Conservation (phyloP, 2,329 filamentous ascomycete species). For the Penicillium sp. region DNA sequence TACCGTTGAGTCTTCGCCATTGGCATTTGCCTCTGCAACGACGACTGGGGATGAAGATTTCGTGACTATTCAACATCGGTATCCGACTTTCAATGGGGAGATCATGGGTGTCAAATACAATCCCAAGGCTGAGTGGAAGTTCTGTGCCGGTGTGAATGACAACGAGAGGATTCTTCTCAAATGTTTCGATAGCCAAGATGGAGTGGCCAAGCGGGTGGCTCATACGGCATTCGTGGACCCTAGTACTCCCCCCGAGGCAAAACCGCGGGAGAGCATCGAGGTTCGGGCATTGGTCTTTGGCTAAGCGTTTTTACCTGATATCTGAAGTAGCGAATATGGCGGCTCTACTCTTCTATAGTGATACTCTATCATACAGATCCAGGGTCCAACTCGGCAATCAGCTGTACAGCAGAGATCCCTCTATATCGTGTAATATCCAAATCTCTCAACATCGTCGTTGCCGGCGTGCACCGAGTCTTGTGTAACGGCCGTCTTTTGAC, state of each 20-base stretch:
- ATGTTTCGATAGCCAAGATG: neutral
- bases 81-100: neutral
- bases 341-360: neutral
- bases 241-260: neutral
- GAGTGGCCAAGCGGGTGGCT: neutral
- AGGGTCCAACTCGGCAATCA: neutral
- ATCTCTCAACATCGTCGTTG: neutral
- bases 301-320: neutral
- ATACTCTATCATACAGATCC: neutral
- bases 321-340: neutral
- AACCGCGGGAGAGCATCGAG: neutral
- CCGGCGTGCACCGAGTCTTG: neutral
- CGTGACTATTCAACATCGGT: neutral
- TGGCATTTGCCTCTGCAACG: neutral
- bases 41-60: neutral
- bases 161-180: neutral
- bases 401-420: neutral
- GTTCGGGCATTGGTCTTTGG: neutral
- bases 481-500: neutral
- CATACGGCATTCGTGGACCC: neutral
- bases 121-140: neutral
- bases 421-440: conserved; percentile 9
- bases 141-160: neutral
- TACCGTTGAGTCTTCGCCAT: neutral
- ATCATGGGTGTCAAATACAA: neutral